These are phyloP conservation scores for Paramecium biaurelia DNA, from an alignment of 73 alveolate species.

Conservation along the genomic window DNA sequence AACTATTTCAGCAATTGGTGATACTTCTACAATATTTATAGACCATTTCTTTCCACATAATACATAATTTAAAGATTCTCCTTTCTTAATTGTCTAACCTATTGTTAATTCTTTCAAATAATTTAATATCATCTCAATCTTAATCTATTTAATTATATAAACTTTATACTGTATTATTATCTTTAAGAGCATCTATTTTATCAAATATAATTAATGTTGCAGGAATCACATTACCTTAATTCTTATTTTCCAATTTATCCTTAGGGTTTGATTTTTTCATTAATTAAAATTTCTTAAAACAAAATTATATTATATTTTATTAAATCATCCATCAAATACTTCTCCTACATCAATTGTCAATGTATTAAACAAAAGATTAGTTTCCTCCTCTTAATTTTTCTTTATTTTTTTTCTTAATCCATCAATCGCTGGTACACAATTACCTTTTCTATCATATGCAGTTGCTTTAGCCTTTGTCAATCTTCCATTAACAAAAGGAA, in stretches of 20 bases:
- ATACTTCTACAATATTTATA: not conserved
- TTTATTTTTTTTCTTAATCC: not conserved
- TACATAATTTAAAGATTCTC: not conserved
- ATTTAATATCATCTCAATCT: not conserved
- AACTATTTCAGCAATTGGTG: not conserved
- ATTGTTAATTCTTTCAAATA: not conserved
- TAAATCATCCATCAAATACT: constrained; percentile 52
- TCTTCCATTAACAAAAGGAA: constrained; percentile 41
- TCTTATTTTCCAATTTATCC: not conserved
- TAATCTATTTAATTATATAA: not conserved
- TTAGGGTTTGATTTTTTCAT: not conserved
- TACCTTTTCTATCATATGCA: constrained; percentile 63
- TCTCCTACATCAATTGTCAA: constrained; percentile 3
- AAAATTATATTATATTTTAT: not conserved
- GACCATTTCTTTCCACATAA: constrained; percentile 18
- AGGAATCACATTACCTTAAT: not conserved
- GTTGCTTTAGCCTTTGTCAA: constrained; percentile 60
- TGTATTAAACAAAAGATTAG: not conserved
- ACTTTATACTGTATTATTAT: not conserved
- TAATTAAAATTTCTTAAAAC: not conserved
- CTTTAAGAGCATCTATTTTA: not conserved
- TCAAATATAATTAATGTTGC: not conserved
- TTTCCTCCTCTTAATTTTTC: not conserved
- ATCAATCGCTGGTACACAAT: constrained; percentile 43
- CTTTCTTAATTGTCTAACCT: not conserved